These are phyloP conservation scores for Fragilaria crotonensis DNA, from an alignment of 108 stramenopile species.

Conservation along the genomic window DNA sequence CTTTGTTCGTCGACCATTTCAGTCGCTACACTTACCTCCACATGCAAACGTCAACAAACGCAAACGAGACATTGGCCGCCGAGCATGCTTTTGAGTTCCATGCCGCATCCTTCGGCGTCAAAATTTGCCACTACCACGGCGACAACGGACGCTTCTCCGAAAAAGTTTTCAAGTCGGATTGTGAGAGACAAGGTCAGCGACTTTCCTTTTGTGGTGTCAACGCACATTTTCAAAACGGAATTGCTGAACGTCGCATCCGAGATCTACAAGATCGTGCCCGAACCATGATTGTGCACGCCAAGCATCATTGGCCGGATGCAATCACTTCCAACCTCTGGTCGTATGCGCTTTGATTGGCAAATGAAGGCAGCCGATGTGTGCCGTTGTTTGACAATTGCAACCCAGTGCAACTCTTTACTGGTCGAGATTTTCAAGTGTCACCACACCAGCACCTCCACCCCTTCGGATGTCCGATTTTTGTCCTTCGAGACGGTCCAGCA, in stretches of 20 bases:
- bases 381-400: no score
- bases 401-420: no score
- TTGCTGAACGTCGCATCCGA: constrained; percentile 28
- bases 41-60: constrained; percentile 6
- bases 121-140: constrained; percentile 17
- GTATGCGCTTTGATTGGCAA: no score
- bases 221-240: constrained; percentile 45
- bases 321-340: constrained; percentile 33
- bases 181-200: constrained; percentile 4
- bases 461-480: no score
- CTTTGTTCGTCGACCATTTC: constrained; percentile 42
- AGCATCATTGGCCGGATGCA: constrained; percentile 13
- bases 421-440: no score
- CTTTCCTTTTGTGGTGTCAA: constrained; percentile 28
- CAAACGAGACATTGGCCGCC: constrained; percentile 29
- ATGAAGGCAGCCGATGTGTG: no score
- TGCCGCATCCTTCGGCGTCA: neutral
- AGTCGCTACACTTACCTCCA: constrained; percentile 15
- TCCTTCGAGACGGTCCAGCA: no score
- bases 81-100: constrained; percentile 31
- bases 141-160: constrained; percentile 21
- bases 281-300: constrained; percentile 25
- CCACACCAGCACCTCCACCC: no score
- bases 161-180: constrained; percentile 2
- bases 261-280: constrained; percentile 24